Evolutionary conservation across 805 yeast species (phyloP).

Genomic region (Suhomyces prunicola): DNA sequence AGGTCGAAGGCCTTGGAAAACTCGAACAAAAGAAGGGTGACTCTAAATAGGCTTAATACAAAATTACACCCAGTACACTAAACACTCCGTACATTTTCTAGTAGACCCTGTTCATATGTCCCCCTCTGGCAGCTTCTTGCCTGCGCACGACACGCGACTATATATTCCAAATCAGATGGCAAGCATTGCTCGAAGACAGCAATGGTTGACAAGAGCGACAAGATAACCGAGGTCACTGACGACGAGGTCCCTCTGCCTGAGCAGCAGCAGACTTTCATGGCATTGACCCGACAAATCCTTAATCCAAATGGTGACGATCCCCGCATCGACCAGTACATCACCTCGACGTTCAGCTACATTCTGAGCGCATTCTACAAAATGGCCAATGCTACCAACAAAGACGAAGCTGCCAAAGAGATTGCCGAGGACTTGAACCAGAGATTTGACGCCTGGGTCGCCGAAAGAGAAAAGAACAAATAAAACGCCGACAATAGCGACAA

Average conservation of each 20-base stretch:
- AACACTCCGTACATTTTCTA: not conserved
- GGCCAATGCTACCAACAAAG: slow-evolving; percentile 30
- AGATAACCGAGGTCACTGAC: not conserved
- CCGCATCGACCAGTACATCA: slow-evolving; percentile 24
- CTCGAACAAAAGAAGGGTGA: slow-evolving; percentile 1
- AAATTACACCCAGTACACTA: not conserved
- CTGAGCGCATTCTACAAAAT: slow-evolving; percentile 23
- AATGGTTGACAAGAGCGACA: slow-evolving; percentile 1
- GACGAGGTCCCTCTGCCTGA: slow-evolving; percentile 7
- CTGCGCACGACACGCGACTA: not conserved
- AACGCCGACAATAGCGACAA: not conserved
- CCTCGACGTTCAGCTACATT: slow-evolving; percentile 26
- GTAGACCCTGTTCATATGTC: not conserved
- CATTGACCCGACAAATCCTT: slow-evolving; percentile 14
- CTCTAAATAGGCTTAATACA: not conserved
- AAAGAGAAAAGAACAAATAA: slow-evolving; percentile 10
- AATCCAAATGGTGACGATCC: slow-evolving; percentile 31
- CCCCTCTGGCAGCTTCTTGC: not conserved
- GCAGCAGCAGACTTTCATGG: slow-evolving; percentile 10
- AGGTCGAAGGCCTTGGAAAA: slow-evolving; percentile 2
- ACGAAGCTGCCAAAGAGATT: slow-evolving; percentile 32
- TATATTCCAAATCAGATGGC: not conserved
- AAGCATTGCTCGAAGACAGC: not conserved
- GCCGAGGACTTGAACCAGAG: slow-evolving; percentile 30
- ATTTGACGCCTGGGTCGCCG: slow-evolving; percentile 27